Percentiles rank a stretch among this genome's conserved stretches.
Evolutionary conservation across 495 filamentous ascomycete species (phyloP).

Genomic region (Beverwykella pulmonaria): DNA sequence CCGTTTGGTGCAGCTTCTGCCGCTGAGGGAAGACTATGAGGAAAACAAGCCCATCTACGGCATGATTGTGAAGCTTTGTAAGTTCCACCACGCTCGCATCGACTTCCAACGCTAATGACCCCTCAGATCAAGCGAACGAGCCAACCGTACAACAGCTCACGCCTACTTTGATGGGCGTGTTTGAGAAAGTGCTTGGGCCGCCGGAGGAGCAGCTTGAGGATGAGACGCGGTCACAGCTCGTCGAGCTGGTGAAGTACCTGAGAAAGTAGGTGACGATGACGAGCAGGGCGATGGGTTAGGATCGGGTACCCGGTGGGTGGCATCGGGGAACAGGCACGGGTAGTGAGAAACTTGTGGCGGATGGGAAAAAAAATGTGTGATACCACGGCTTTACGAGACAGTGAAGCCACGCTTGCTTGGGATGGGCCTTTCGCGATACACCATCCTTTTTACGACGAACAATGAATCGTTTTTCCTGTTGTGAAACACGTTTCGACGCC

Average conservation of each 20-base stretch:
- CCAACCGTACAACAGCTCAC: constrained; percentile 75
- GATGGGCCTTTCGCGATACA: not conserved
- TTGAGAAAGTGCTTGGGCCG: constrained; percentile 75
- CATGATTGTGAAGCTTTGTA: constrained; percentile 85
- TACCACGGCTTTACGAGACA: constrained; percentile 12
- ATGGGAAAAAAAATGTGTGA: constrained; percentile 1
- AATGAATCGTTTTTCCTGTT: not conserved
- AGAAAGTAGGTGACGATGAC: constrained; percentile 43
- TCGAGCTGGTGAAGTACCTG: constrained; percentile 72
- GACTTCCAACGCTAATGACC: constrained; percentile 29
- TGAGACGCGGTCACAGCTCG: constrained; percentile 70
- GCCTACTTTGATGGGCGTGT: constrained; percentile 72
- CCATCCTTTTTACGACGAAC: not conserved
- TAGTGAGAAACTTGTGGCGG: not conserved
- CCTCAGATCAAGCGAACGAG: constrained; percentile 69
- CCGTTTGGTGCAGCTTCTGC: constrained; percentile 73
- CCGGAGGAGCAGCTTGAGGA: constrained; percentile 83
- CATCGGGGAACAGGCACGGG: not conserved
- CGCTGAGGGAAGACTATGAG: constrained; percentile 91
- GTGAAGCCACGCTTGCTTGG: not conserved
- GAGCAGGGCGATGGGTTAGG: not conserved
- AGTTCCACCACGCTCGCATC: constrained; percentile 43
- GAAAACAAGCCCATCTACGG: constrained; percentile 92
- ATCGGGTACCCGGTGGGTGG: constrained; percentile 19
- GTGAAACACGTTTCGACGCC: not conserved